phyloP scores from a whole-genome alignment of 2,329 filamentous ascomycete species.

The Spiromastix sp. region DNA sequence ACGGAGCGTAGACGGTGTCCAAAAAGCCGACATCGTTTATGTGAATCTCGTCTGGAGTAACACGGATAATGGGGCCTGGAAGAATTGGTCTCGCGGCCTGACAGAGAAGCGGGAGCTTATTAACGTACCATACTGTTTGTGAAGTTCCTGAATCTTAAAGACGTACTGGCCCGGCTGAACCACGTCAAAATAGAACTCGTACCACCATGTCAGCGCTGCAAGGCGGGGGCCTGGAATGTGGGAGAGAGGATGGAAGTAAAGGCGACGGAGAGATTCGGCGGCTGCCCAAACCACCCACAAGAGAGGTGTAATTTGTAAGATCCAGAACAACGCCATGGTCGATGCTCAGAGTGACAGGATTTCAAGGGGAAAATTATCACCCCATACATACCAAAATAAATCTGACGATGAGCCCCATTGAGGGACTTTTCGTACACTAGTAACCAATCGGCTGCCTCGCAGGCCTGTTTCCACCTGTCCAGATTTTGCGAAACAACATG shows the following conservation, averaged over 20 bases:
- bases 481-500: no score
- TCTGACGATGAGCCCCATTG: no score
- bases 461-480: no score
- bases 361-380: no score
- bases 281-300: no score
- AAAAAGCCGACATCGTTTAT: conserved; percentile 14
- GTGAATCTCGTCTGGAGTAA: conserved; percentile 16
- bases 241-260: conserved; percentile 17
- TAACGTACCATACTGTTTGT: conserved; percentile 20
- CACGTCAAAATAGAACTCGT: conserved; percentile 18
- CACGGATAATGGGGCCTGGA: conserved; percentile 15
- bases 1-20: conserved; percentile 15
- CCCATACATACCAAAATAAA: no score
- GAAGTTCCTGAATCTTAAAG: conserved; percentile 19
- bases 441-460: no score
- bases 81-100: neutral
- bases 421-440: no score
- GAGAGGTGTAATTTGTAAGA: no score
- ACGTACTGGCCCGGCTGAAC: conserved; percentile 17
- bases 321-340: no score
- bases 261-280: no score
- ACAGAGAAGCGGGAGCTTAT: neutral
- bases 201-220: conserved; percentile 14
- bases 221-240: conserved; percentile 17
- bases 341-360: no score